Percentiles rank a stretch among this genome's conserved stretches.
Evolutionary conservation across 345 rosid species (phyloP).

Genomic region (Physaria fendleri): DNA sequence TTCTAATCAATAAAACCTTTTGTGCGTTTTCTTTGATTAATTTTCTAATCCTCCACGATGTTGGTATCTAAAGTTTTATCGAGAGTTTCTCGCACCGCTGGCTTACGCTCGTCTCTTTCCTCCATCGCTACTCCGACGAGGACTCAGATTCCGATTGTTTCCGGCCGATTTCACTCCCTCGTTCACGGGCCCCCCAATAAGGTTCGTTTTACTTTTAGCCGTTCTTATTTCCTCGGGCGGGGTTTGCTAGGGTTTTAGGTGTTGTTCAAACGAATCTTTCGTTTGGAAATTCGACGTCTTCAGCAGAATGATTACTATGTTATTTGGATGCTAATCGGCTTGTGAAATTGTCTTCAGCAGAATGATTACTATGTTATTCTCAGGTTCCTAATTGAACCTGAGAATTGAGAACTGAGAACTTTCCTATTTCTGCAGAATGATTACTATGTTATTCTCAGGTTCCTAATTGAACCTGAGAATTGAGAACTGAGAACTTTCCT

Average conservation of each 20-base stretch:
- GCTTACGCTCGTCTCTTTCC: constrained; percentile 40
- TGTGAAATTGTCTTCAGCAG: not conserved
- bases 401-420: not conserved
- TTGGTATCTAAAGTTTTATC: constrained; percentile 47
- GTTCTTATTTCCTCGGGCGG: constrained; percentile 2
- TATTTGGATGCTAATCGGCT: not conserved
- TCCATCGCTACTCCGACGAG: constrained; percentile 33
- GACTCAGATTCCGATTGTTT: constrained; percentile 27
- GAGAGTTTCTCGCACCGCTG: constrained; percentile 44
- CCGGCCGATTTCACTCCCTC: constrained; percentile 38
- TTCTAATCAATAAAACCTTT: too few species aligned
- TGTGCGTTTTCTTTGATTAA: not conserved
- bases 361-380: too few species aligned
- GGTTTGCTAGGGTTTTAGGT: constrained; percentile 48
- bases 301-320: not conserved
- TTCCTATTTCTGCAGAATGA: not conserved
- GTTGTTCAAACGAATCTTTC: constrained; percentile 6
- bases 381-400: not conserved
- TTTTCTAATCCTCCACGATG: constrained; percentile 26
- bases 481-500: not conserved
- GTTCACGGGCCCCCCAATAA: constrained; percentile 25
- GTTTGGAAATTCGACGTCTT: not conserved
- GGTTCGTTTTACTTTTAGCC: constrained; percentile 25
- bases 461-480: not conserved
- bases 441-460: too few species aligned